phyloP scores from a whole-genome alignment of 192 early-diverging fungal species.

The Phycomyces blakesleeanus region DNA sequence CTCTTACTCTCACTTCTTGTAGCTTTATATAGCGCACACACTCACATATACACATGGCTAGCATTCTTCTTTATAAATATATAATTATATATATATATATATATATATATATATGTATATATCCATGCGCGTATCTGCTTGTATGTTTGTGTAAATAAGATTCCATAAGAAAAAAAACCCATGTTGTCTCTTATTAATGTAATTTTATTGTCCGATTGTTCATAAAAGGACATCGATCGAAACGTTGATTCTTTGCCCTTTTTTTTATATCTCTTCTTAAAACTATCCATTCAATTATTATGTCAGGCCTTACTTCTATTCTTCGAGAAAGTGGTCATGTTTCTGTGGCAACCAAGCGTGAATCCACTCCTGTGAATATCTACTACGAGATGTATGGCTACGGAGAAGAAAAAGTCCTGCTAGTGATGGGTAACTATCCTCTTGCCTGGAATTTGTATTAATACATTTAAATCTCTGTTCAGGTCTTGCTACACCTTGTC shows the following conservation, averaged over 20 bases:
- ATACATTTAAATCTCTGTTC: background rate
- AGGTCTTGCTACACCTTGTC: conserved; percentile 27
- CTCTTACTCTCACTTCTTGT: too few species aligned
- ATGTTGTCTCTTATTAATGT: too few species aligned
- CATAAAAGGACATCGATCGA: too few species aligned
- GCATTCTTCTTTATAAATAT: too few species aligned
- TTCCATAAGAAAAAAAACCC: too few species aligned
- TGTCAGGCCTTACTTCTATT: background rate
- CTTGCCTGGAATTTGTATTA: background rate
- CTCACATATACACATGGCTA: too few species aligned
- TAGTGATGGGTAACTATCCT: conserved; percentile 63
- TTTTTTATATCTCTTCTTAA: background rate
- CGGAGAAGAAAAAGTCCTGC: conserved; percentile 63
- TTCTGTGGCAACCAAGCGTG: conserved; percentile 32
- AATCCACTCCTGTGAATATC: conserved; percentile 49
- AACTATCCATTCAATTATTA: background rate
- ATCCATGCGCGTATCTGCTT: too few species aligned
- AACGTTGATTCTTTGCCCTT: background rate
- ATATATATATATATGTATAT: too few species aligned
- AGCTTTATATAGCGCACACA: too few species aligned
- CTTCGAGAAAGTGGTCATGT: conserved; percentile 37
- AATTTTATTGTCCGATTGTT: too few species aligned
- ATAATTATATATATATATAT: too few species aligned
- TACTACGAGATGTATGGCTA: conserved; percentile 80
- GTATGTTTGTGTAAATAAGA: too few species aligned